Evolutionary conservation across 1,139 yeast species (phyloP), one percentile per base, ranked within the genome.

Genomic region (Candida sanyaensis): DNA sequence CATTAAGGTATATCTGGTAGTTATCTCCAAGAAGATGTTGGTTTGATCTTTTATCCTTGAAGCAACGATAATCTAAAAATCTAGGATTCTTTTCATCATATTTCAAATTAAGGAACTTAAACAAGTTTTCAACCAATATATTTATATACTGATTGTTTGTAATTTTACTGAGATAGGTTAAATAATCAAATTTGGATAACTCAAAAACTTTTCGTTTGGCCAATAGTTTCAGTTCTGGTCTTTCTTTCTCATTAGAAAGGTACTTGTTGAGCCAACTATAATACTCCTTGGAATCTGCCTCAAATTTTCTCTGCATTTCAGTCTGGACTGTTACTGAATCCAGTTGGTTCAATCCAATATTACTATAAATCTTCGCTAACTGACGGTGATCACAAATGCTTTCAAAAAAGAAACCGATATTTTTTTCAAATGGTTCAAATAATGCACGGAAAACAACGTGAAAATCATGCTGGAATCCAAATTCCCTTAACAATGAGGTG

Each of bases 221-320:
- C 21, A 86, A 68, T 40, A 86, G 75, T 63, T 86, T 86, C 61
- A 80, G 79, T 51, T 84, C 89, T 0, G 80, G 77, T 49, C 84
- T 74, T 34, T 77, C 78, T 53, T 83, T 84, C 50, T 86, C 89
- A 54, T 84, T 83, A 7, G 89, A 74, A 41, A 87, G 66, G 54
- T 85, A 83, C 52, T 86, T 80, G 44, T 86, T 80, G 38, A 86
- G 67, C 91, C 93, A 88, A 36, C 80, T 79, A 60, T 89, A 88
- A 62, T 81, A 89, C 47, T 85, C 90, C 51, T 84, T 80, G 1
- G 91, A 82, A 51, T 83, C 86, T 45, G 80, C 86, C 57, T 88
- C 95, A 63, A 88, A 88, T 39, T 74, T 78, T 48, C 81, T 78
- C 57, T 77, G 79, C 30, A 62, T 43, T 43, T 64, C 69, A 36